Base-by-base conservation (phyloP, 139 green algal genomes). In the Picochlorum sp. region DNA sequence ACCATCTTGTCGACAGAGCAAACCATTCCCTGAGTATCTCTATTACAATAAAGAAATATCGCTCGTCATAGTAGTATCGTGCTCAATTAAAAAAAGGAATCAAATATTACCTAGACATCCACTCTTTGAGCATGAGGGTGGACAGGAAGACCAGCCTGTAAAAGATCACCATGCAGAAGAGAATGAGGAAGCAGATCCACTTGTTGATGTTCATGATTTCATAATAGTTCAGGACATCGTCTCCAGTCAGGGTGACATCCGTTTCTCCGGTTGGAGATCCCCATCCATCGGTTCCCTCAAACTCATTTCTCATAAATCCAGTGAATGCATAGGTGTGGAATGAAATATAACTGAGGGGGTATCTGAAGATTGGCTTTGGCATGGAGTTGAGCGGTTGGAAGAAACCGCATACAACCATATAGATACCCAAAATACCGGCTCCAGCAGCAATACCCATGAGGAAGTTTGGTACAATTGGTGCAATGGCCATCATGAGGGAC, bases 321-420 rank as follows among this genome's bases (percentile, higher is more conserved):
- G 47, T 76, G 57, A 87, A 87, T 5, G 71, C 38, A 49, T 76
- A 85, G n/a, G 67, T 83, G 68, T 89, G 82, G 65, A 69, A 89
- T 21, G 62, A 47, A 16, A 86, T 80, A 79, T 86, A 89, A 47
- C 77, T 68, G 47, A 88, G 49, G 3, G 82, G 82, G 63, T 88
- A 88, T 44, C 69, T 69, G 63, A 84, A 82, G 51, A 88, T 82
- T 16, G 81, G 78, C 51, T 67, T 52, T 23, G 81, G 79, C 47
- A 89, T 66, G 10, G 69, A 58, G 11, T 38, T 26, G n/a, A 81
- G 60, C 13, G 81, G 69, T 65, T 86, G 75, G 75, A 89, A 87
- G 70, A 84, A 61, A 23, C 62, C 62, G n/a, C 62, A 81, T 26
- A 78, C 80, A 14, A 83, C 65, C 82, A 87, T 89, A 77, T 66